These are phyloP conservation scores for Phytophthora cajani DNA, from an alignment of 352 stramenopile genomes.

Conservation along the genomic window DNA sequence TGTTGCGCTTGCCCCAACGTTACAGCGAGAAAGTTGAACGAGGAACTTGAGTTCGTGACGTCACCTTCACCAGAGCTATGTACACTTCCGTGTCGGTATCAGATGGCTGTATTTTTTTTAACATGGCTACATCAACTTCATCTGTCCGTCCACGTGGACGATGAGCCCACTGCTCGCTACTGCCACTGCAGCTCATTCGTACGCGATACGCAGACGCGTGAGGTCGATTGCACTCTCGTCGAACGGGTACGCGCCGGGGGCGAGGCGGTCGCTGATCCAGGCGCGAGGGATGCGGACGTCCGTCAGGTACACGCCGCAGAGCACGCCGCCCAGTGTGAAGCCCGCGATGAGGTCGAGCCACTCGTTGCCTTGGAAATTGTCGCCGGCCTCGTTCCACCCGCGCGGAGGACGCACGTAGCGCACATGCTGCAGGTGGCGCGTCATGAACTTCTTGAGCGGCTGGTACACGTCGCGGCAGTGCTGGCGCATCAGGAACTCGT, in stretches of 20 bases:
- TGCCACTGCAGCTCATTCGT: constrained; percentile 5
- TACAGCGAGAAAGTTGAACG: constrained; percentile 5
- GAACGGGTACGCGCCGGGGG: constrained; percentile 38
- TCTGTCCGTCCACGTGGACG: constrained; percentile 13
- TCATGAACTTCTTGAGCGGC: constrained; percentile 41
- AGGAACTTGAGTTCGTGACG: constrained; percentile 15
- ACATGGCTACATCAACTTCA: constrained; percentile 27
- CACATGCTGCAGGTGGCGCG: constrained; percentile 34
- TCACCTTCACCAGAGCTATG: constrained; percentile 21
- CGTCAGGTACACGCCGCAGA: constrained; percentile 39
- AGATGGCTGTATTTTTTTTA: constrained; percentile 7
- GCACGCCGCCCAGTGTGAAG: constrained; percentile 24
- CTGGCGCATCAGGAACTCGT: constrained; percentile 39
- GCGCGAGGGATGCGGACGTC: constrained; percentile 24
- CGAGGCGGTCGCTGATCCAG: constrained; percentile 23
- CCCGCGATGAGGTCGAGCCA: constrained; percentile 37
- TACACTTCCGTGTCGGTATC: constrained; percentile 10
- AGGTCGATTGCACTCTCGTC: constrained; percentile 37
- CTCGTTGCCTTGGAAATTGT: constrained; percentile 28
- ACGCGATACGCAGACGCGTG: constrained; percentile 38
- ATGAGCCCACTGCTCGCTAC: neutral
- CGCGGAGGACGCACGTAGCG: constrained; percentile 23
- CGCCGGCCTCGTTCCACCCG: constrained; percentile 23
- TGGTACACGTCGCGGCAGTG: constrained; percentile 38
- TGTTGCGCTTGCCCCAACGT: constrained; percentile 12